Base-by-base conservation (phyloP, 805 yeast genomes). In the Candida hungchunana region DNA sequence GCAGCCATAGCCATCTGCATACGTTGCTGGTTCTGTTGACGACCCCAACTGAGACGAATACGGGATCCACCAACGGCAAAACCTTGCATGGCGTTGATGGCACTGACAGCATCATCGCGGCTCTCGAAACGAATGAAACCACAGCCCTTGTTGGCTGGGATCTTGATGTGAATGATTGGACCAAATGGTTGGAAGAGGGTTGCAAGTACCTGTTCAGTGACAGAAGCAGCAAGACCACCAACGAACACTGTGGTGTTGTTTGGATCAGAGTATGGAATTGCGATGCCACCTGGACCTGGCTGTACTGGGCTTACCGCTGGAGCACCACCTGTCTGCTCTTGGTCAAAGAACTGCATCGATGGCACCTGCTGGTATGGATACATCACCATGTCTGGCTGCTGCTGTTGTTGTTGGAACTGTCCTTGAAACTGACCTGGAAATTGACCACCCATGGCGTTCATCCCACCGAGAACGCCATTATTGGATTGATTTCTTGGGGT, bases 41-140 rank as follows among this genome's bases (percentile, higher is more conserved):
- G 67, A 31, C 90, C 90, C 93, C 93, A 83, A 33, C 85, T 75
- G 33, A 83, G 61, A 44, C 89, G 62, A 17, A 83, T 77, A 41
- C 89, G 68, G 35, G 78, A 73, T 3, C 88, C 89, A n/a, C 80
- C 82, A 42, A 83, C 75, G 17, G 77, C 66, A 53, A 76, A 82
- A 2, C 94, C 94, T 58, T 83, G 87, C 83, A 83, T 77, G 4
- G 81, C 79, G 26, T 76, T 72, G 36, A 83, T 81, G 6, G 94
- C 87, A 26, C 75, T 78, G 56, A 82, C 86, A 2, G 93, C 93
- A 48, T 80, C 84, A 48, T 75, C 79, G 43, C 84, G 64, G 23
- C 66, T 64, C n/a, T 73, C 63, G 55, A 76, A 83, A 51, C 76
- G 79, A 38, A 83, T 79, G 58, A 82, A 82, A 1, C 89, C 94